These are phyloP conservation scores for Pleurotus ostreatus DNA, from an alignment of 768 basidiomycete species.

Conservation along the genomic window DNA sequence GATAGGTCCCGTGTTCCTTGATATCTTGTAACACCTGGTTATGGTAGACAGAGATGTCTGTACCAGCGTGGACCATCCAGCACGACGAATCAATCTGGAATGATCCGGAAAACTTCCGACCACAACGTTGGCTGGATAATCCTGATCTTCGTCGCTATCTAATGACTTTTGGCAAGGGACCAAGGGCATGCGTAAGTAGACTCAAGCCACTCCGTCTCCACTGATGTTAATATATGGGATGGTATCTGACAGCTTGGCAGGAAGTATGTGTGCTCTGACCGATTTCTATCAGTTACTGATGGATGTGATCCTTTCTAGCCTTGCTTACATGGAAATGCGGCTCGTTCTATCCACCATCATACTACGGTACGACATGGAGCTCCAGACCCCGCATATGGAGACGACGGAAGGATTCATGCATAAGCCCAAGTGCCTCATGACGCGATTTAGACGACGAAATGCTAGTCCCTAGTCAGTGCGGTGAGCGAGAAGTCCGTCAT, in stretches of 20 bases:
- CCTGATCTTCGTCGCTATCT: slow-evolving; percentile 19
- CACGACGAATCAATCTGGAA: slow-evolving; percentile 26
- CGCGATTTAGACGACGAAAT: slow-evolving; percentile 11
- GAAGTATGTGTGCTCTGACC: slow-evolving; percentile 11
- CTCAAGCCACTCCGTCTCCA: background rate
- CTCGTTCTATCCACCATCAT: slow-evolving; percentile 18
- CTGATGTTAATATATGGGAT: background rate
- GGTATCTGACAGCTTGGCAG: slow-evolving; percentile 15
- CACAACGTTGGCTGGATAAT: slow-evolving; percentile 31
- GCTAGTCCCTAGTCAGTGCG: background rate
- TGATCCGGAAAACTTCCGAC: slow-evolving; percentile 25
- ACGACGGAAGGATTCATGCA: slow-evolving; percentile 24
- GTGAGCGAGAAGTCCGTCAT: background rate
- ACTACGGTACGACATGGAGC: slow-evolving; percentile 17
- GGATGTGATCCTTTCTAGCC: slow-evolving; percentile 8
- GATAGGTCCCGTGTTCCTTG: background rate
- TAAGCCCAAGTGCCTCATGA: slow-evolving; percentile 18
- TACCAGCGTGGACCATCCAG: slow-evolving; percentile 29
- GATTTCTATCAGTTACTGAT: too few species aligned
- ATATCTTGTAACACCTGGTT: background rate
- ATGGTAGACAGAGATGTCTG: slow-evolving; percentile 26
- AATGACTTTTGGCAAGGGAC: slow-evolving; percentile 26
- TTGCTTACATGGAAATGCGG: slow-evolving; percentile 23
- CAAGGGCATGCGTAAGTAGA: slow-evolving; percentile 22
- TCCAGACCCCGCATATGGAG: slow-evolving; percentile 13